Conservation (phyloP, 805 yeast species). For the Teunomyces funiuensis region DNA sequence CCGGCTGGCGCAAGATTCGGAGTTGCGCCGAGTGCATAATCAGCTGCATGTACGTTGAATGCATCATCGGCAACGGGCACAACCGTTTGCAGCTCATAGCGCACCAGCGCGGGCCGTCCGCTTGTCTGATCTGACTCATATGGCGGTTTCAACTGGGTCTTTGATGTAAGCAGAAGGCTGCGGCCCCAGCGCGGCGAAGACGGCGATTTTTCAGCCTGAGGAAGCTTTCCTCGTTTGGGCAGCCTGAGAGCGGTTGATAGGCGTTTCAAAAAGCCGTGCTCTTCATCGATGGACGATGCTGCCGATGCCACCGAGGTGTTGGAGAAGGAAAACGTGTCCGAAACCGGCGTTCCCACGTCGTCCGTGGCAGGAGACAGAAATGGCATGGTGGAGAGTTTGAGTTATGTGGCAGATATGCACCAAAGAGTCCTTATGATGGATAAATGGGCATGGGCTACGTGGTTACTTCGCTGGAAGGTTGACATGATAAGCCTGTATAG, state of each 20-base stretch:
- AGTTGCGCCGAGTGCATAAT: background rate
- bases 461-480: too few species aligned
- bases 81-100: too few species aligned
- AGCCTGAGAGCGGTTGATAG: background rate
- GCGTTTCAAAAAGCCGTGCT: background rate
- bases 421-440: too few species aligned
- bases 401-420: too few species aligned
- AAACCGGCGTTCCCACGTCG: slow-evolving; percentile 7
- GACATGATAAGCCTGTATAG: too few species aligned
- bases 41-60: too few species aligned
- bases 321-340: slow-evolving; percentile 9
- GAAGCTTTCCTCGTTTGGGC: background rate
- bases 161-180: slow-evolving; percentile 1
- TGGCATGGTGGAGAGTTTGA: slow-evolving; percentile 21
- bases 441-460: too few species aligned
- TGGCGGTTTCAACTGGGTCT: background rate
- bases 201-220: background rate
- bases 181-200: background rate
- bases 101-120: too few species aligned
- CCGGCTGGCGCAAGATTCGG: background rate
- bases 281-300: slow-evolving; percentile 7
- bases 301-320: slow-evolving; percentile 6
- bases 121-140: too few species aligned
- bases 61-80: too few species aligned
- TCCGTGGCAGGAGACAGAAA: slow-evolving; percentile 8